These are phyloP conservation scores for Rhizoctonia solani DNA, from an alignment of 1,284 basidiomycete species.

Conservation along the genomic window DNA sequence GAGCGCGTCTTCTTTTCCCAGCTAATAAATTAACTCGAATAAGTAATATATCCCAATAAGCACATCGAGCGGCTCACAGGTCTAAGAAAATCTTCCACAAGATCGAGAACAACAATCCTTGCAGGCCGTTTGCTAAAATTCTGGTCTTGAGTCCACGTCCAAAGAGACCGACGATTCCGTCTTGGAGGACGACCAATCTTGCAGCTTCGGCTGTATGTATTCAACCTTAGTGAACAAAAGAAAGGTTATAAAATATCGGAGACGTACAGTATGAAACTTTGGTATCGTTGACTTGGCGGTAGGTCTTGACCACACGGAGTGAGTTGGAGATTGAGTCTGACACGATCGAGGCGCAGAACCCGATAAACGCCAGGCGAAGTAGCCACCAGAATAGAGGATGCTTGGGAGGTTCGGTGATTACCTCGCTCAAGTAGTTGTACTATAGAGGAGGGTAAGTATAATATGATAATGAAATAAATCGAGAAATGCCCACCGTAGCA, in stretches of 20 bases:
- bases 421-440: slow-evolving; percentile 77
- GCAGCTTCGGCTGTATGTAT: slow-evolving; percentile 56
- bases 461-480: neutral
- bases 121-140: slow-evolving; percentile 81
- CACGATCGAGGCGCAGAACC: slow-evolving; percentile 77
- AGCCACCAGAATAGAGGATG: slow-evolving; percentile 62
- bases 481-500: slow-evolving; percentile 44
- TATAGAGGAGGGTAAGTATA: slow-evolving; percentile 39
- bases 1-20: slow-evolving; percentile 47
- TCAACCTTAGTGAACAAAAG: neutral
- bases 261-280: slow-evolving; percentile 67
- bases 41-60: neutral
- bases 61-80: slow-evolving; percentile 57
- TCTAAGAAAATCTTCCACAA: slow-evolving; percentile 86
- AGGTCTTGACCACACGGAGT: slow-evolving; percentile 89
- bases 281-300: slow-evolving; percentile 82
- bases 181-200: slow-evolving; percentile 62
- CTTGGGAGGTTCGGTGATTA: slow-evolving; percentile 57
- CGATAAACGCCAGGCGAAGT: slow-evolving; percentile 80
- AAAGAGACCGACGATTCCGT: slow-evolving; percentile 70
- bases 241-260: neutral
- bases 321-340: slow-evolving; percentile 86
- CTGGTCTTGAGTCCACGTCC: slow-evolving; percentile 83
- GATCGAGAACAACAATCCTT: slow-evolving; percentile 82
- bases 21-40: slow-evolving; percentile 40